Percentiles rank a stretch among this genome's conserved stretches.
Conservation (phyloP, 495 filamentous ascomycete species). For the Rusavskia elegans region DNA sequence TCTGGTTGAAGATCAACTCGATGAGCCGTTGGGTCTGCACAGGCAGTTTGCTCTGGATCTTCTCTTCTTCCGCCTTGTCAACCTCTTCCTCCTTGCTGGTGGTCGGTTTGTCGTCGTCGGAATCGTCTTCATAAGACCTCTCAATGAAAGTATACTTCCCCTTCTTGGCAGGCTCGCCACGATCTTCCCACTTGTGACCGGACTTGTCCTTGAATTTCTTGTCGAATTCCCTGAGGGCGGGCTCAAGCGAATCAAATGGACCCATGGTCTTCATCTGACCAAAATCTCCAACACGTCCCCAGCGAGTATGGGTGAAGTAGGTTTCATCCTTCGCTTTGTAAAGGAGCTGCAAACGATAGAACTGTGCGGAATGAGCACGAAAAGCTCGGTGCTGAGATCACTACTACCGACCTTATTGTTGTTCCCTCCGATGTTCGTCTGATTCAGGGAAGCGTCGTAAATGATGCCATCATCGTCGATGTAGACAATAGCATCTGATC, state of each 20-base stretch:
- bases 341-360: conserved; percentile 13
- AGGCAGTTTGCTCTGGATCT: conserved; percentile 32
- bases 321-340: conserved; percentile 2
- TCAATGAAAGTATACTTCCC: conserved; percentile 63
- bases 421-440: conserved; percentile 34
- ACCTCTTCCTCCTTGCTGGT: conserved; percentile 2
- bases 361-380: not conserved
- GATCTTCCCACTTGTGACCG: conserved; percentile 49
- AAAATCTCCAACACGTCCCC: conserved; percentile 63
- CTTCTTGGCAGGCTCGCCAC: conserved; percentile 37
- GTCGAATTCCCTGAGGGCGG: conserved; percentile 40
- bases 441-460: conserved; percentile 36
- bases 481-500: conserved; percentile 35
- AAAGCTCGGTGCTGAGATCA: not conserved
- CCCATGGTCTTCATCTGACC: conserved; percentile 24
- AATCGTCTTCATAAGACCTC: conserved; percentile 46
- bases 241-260: conserved; percentile 17
- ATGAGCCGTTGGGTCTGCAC: conserved; percentile 49
- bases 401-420: conserved; percentile 60
- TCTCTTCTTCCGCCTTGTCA: not conserved
- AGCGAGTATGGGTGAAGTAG: conserved; percentile 50
- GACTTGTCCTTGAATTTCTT: conserved; percentile 70
- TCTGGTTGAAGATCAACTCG: conserved; percentile 66
- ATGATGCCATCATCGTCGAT: conserved; percentile 47
- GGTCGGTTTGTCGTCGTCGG: conserved; percentile 42